Base-by-base conservation (phyloP, 1,284 basidiomycete species). In the Anthracocystis setariae region DNA sequence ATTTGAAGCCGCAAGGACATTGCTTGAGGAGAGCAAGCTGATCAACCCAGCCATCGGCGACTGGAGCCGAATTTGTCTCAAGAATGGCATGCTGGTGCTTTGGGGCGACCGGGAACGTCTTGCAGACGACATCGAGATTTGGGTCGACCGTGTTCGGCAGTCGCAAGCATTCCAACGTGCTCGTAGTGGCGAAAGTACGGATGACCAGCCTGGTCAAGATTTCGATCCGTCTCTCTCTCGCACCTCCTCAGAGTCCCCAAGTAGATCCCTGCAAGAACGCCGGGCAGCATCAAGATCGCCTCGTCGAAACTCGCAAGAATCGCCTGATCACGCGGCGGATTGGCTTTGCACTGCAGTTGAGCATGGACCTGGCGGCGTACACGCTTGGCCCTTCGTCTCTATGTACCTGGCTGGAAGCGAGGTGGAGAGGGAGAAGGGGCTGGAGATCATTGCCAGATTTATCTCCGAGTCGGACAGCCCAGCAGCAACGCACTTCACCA, bases 371-470 rank as follows among this genome's bases (percentile, higher is more conserved):
- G 70, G 65, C 5, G 81, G 81, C 10, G 79, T 82, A 15, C 81
- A 82, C 38, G 78, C 79, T 17, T 82, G 81, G 81, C 81, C 81
- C 3, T 80, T 82, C 29, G 77, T 81, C 25, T 66, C 72, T 13
- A 81, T 82, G 74, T 79, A 81, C 39, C 64, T 82, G 0, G 81
- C 78, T 5, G 73, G 75, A 25, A 60, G 61, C 17, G 71, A 74
- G 42, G 23, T 35, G 7, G 77, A 82, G 53, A 74, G 81, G 9
- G 81, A 81, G 52, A 66, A 73, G 21, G 81, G 81, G 0, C 56
- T 82, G 24, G 74, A 79, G 45, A 54, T 70, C 49, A 57, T 82
- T 3, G 81, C 80, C 10, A 57, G 67, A 24, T 80, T 79, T 47
- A 65, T 80, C 20, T 61, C 71, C 18, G 46, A 62, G 24, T 38